Base-by-base conservation (phyloP, 306 rosid genomes). In the Cucumis melo region DNA sequence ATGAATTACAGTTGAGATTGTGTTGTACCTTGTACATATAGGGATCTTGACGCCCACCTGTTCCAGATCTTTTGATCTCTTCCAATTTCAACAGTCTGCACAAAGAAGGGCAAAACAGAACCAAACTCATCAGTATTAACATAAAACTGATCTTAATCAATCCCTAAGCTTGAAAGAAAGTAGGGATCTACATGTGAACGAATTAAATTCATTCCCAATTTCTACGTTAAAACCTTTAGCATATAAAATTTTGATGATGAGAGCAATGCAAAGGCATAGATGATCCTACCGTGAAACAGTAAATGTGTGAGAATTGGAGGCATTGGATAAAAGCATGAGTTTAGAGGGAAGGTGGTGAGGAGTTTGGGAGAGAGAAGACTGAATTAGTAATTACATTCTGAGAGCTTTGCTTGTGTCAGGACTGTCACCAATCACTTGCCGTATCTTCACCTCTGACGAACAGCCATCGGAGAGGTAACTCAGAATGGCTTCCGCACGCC, bases 351-450 rank as follows among this genome's bases (percentile, higher is more conserved):
- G 57, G 29, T 72, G 29, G 54, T 44, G 61, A 20, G 68, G 79
- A 51, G 56, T 16, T 16, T 55, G 15, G 10, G 72, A 65, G 75
- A 42, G 77, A 7, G 80, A 57, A 68, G 58, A 74, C 48, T 41
- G 76, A 11, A 68, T 85, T 82, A 94, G 96, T 87, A 11, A 67
- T 85, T 82, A 94, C 99, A 89, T 88, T 92, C 99, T 82, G 38
- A 94, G 95, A 68, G 99, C 97, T 83, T 92, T 94, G 92, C 99
- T 94, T 19, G 97, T 92, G 84, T 94, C 97, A n/a, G 96, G 99
- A 74, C 87, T 89, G 82, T 94, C 97, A 41, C 97, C 99, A 50
- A 92, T 87, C 63, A 81, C 68, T 82, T 88, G 87, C 56, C 97
- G 99, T 16, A 94, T 94, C 82, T 63, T 87, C 75, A 87, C 78